Evolutionary conservation across 2,329 filamentous ascomycete species (phyloP).

Genomic region (Cladosporium cucumerinum): DNA sequence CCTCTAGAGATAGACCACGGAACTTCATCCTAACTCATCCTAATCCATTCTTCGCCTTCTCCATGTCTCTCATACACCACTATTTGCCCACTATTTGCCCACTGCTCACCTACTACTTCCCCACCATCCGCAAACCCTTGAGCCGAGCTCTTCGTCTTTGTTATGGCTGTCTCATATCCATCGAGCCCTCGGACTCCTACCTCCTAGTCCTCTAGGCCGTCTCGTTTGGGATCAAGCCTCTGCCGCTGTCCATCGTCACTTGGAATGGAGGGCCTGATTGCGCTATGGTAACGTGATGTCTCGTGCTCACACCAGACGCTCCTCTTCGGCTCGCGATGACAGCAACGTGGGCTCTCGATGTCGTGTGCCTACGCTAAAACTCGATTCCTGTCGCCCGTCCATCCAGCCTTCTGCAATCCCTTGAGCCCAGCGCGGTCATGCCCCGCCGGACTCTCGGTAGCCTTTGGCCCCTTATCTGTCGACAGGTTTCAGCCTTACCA

Average conservation of each 20-base stretch:
- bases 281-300: background rate
- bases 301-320: background rate
- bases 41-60: background rate
- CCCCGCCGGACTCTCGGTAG: background rate
- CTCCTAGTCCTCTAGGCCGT: background rate
- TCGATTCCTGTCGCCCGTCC: background rate
- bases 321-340: background rate
- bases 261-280: background rate
- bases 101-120: background rate
- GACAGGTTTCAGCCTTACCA: background rate
- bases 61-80: background rate
- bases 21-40: background rate
- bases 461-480: background rate
- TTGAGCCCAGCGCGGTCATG: background rate
- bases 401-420: background rate
- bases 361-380: background rate
- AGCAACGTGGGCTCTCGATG: background rate
- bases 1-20: background rate
- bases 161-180: background rate
- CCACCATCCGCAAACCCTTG: background rate
- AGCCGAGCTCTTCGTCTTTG: background rate
- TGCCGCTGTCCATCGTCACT: background rate
- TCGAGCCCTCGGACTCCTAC: background rate
- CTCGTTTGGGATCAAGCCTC: background rate
- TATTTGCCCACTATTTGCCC: background rate